Percentiles rank a stretch among this genome's conserved stretches.
phyloP scores from a whole-genome alignment of 257 asterid species.

The Capsicum pubescens region DNA sequence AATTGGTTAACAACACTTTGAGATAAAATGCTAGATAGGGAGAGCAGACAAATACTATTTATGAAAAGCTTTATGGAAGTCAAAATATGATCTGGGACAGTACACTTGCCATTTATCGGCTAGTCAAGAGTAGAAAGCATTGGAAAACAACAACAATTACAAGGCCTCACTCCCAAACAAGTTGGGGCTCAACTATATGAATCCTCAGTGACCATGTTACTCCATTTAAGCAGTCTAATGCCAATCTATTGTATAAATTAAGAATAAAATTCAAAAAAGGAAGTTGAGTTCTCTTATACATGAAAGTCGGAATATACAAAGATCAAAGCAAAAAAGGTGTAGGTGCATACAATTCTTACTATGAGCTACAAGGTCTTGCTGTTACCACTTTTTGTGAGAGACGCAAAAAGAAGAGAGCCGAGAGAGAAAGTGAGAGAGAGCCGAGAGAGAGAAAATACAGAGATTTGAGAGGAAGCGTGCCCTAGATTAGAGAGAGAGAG shows the following conservation, averaged over 20 bases:
- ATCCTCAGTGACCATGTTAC: slow-evolving; percentile 8
- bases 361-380: too few relatives aligned
- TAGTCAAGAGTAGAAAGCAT: background rate
- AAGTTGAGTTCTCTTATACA: background rate
- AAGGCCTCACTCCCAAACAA: background rate
- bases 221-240: background rate
- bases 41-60: too few relatives aligned
- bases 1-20: too few relatives aligned
- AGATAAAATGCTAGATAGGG: too few relatives aligned
- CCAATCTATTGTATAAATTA: background rate
- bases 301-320: background rate
- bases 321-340: background rate
- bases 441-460: too few relatives aligned
- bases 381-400: too few relatives aligned
- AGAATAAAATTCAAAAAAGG: background rate
- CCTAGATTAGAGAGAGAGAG: too few relatives aligned
- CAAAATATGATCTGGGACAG: background rate
- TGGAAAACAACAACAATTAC: background rate
- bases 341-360: too few relatives aligned
- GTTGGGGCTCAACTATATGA: background rate
- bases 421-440: too few relatives aligned
- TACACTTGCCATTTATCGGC: background rate
- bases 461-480: too few relatives aligned
- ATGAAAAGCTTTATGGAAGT: background rate
- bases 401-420: too few relatives aligned